Evolutionary conservation across 768 basidiomycete species (phyloP), one percentile per base, ranked within the genome.

Genomic region (Russula vinacea): DNA sequence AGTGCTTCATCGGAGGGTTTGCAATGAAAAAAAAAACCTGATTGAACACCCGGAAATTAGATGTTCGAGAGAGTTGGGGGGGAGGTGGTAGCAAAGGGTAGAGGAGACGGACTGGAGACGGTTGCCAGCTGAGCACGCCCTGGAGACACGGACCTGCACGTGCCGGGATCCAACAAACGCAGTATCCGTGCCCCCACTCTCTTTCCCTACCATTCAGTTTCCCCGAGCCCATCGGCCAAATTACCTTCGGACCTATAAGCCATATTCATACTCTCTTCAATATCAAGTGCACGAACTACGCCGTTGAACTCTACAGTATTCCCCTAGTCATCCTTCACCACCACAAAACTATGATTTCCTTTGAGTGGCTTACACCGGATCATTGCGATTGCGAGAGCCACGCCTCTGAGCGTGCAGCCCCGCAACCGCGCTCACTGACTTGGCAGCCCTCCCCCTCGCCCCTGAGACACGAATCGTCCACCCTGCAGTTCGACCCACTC

Each of bases 371-470:
- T 13, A 60, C 58, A 2, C 33, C 53, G 10, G 63, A 49, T 11
- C 39, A 42, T 26, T 42, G 52, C 37, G 63, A 42, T 26, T 42
- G 52, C 37, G 63, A 64, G 29, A 56, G 53, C 1, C 24, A 58
- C 9, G 19, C 35, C 14, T n/a, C 59, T 19, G 64, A 65, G 33
- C 19, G 59, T 16, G 49, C 16, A 24, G 32, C 40, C 32, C 53
- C 59, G 1, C 47, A 50, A 13, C 64, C 55, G 13, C 64, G 64
- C 49, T 65, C 55, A 19, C 59, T 61, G 13, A 61, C 64, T 37
- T 65, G 64, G 64, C 64, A 65, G 16, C 64, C 64, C 24, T 19
- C 64, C 10, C 64, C 64, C 14, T 65, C 64, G 26, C 59, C 59
- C 35, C 56, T 65, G 37, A 47, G 59, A 47, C 59, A 66, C 4